Evolutionary conservation across 2,329 filamentous ascomycete species (phyloP), one percentile per base, ranked within the genome.

Genomic region (Penicillium sp.): DNA sequence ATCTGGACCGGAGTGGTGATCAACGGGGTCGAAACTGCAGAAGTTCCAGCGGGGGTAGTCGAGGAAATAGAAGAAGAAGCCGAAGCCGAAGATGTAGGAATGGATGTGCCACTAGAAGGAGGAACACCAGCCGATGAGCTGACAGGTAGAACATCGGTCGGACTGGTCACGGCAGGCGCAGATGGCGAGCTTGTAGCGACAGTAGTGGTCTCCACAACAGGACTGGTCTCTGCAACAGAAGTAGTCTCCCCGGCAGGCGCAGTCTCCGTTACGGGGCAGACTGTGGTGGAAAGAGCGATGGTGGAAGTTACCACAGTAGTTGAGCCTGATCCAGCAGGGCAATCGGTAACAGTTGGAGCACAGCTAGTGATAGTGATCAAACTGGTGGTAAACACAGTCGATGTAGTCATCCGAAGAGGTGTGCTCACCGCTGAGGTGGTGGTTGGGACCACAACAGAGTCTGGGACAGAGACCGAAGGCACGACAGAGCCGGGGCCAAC

Each of bases 221-320:
- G 31, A 15, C 1, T 33, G 5, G 31, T 33, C 31, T 31, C 31
- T 2, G 3, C 17, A 12, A 41, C 45, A 6, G 58, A 23, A 9
- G 58, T 37, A 21, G 63, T 73, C 60, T 77, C 64, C 4, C 2
- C 15, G 10, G 37, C 49, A 6, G 60, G 48, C 4, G 58, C 40
- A 41, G 63, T 73, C 60, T 77, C 64, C 9, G 73, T 75, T 33
- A 76, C 72, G 37, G 78, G 84, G 81, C 84, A 86, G 70, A 86
- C 70, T 37, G 85, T 87, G 65, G 86, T 87, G 52, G 81, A 82
- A 47, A 86, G 67, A 47, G 84, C 74, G 59, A 88, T 70, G 12
- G 82, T 85, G 56, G 83, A 78, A 2, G 83, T 84, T 52, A 82
- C 75, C 38, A 84, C 70, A 2, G 75, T 78, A 48, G 80, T 77